These are phyloP conservation scores for Blumeria graminis DNA, from an alignment of 2,329 filamentous ascomycete species.

Conservation along the genomic window DNA sequence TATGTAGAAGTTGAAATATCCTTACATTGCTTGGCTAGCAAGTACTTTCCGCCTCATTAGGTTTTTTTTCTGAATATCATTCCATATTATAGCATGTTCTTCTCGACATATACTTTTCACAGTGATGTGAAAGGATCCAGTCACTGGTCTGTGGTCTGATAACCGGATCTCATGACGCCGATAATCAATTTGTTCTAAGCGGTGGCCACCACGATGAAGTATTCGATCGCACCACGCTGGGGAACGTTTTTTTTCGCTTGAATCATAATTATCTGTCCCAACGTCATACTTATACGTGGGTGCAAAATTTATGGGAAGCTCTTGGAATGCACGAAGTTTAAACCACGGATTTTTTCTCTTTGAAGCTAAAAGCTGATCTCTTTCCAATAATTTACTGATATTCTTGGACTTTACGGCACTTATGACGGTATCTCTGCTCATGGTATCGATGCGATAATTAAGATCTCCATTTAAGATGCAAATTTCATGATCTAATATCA, in stretches of 20 bases:
- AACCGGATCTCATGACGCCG: constrained; percentile 68
- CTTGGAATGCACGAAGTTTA: constrained; percentile 69
- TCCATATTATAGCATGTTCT: constrained; percentile 41
- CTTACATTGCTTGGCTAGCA: constrained; percentile 38
- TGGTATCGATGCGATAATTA: constrained; percentile 95
- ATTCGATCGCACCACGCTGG: constrained; percentile 94
- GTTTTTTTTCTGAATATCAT: constrained; percentile 51
- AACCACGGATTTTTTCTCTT: constrained; percentile 77
- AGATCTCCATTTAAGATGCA: constrained; percentile 89
- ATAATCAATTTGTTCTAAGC: constrained; percentile 75
- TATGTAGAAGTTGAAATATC: not conserved
- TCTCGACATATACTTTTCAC: constrained; percentile 59
- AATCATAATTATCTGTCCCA: constrained; percentile 80
- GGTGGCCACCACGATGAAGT: constrained; percentile 57
- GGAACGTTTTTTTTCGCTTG: constrained; percentile 77
- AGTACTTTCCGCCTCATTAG: constrained; percentile 45
- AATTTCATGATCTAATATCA: constrained; percentile 95
- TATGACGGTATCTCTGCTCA: constrained; percentile 82
- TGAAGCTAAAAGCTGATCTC: constrained; percentile 79
- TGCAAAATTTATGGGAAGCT: constrained; percentile 71
- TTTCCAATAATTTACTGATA: constrained; percentile 63
- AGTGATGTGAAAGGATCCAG: constrained; percentile 56
- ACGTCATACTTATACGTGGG: constrained; percentile 99
- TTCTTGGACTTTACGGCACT: constrained; percentile 64
- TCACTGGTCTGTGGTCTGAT: constrained; percentile 85